Conservation (phyloP, 768 basidiomycete genomes). For the Lactarius hengduanensis region DNA sequence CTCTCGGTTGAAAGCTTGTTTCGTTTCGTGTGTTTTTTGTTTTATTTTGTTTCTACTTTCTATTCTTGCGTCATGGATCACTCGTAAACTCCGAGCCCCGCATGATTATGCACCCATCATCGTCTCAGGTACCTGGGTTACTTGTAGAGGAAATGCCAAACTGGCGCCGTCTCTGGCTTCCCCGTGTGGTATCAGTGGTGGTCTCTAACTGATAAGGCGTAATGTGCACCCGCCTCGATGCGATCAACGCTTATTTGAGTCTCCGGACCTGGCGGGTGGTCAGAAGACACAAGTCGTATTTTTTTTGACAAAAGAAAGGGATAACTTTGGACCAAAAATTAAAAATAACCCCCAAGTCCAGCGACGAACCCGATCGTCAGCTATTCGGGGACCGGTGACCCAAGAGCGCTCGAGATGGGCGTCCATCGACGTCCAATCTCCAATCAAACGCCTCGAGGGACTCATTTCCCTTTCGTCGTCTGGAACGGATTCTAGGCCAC, state of each 20-base stretch:
- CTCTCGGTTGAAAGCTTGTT: slow-evolving; percentile 26
- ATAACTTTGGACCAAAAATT: background rate
- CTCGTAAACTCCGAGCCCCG: background rate
- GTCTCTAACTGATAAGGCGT: slow-evolving; percentile 20
- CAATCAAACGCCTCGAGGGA: background rate
- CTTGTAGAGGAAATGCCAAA: background rate
- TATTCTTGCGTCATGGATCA: background rate
- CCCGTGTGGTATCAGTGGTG: background rate
- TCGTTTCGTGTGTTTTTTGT: background rate
- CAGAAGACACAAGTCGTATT: slow-evolving; percentile 1
- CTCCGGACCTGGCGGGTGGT: slow-evolving; percentile 13
- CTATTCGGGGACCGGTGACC: background rate
- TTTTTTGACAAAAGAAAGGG: background rate
- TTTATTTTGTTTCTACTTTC: background rate
- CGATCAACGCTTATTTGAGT: slow-evolving; percentile 24
- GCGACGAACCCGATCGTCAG: slow-evolving; percentile 10
- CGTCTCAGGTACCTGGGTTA: background rate
- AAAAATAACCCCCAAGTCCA: slow-evolving; percentile 8
- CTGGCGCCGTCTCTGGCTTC: background rate
- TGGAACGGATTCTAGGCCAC: background rate
- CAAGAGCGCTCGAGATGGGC: background rate
- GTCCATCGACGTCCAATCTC: background rate
- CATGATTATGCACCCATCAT: background rate
- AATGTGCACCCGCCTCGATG: background rate
- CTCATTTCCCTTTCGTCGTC: background rate